phyloP scores from a whole-genome alignment of 2,329 filamentous ascomycete genomes.

The Diaporthe batatas region DNA sequence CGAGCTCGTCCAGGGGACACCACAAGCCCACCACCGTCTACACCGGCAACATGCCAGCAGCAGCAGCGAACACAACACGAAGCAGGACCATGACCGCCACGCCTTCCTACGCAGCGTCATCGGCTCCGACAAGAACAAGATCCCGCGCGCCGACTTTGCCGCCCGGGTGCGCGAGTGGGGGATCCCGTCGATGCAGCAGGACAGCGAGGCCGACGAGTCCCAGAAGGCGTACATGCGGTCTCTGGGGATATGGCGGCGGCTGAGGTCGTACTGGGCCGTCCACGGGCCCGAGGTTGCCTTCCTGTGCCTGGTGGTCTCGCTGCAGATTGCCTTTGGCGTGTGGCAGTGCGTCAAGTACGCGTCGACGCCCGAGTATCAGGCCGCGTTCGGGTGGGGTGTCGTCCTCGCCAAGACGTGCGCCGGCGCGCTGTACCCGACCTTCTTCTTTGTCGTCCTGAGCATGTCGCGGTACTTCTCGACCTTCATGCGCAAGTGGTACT shows the following conservation, averaged over 20 bases:
- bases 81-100: conserved; percentile 59
- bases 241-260: conserved; percentile 59
- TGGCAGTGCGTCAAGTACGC: conserved; percentile 70
- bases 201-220: conserved; percentile 53
- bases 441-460: conserved; percentile 70
- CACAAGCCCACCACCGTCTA: conserved; percentile 61
- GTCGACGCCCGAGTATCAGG: conserved; percentile 57
- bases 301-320: conserved; percentile 59
- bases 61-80: conserved; percentile 44
- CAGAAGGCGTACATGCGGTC: conserved; percentile 62
- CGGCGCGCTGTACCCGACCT: conserved; percentile 68
- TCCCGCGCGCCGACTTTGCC: conserved; percentile 62
- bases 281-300: conserved; percentile 66
- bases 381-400: conserved; percentile 68
- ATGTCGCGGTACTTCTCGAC: conserved; percentile 71
- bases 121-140: conserved; percentile 55
- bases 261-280: conserved; percentile 68
- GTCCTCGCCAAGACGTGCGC: conserved; percentile 68
- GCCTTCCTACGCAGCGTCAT: conserved; percentile 66
- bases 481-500: conserved; percentile 63
- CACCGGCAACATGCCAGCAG: conserved; percentile 42
- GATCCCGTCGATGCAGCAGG: conserved; percentile 12
- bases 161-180: conserved; percentile 59
- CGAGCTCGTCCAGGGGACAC: conserved; percentile 58
- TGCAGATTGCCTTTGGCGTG: conserved; percentile 64